Conservation (phyloP, 441 rosid genomes). For the Euphorbia schlechtendalii region DNA sequence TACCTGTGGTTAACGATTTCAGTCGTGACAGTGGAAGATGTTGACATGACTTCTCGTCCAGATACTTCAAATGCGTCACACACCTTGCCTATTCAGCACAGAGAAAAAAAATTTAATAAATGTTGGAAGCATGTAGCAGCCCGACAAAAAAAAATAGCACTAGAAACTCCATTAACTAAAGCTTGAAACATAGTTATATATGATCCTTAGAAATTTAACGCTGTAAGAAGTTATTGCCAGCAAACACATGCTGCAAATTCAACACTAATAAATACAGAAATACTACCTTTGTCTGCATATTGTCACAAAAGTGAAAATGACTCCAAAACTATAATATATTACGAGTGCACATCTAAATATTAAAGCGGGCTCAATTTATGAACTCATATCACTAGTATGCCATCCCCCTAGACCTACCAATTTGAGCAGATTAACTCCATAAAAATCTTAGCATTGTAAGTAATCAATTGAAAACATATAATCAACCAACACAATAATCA, state of each 20-base stretch:
- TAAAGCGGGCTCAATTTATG: background rate
- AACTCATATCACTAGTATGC: background rate
- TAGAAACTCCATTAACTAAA: background rate
- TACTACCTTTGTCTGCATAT: background rate
- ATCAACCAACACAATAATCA: background rate
- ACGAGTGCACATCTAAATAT: background rate
- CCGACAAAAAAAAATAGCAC: background rate
- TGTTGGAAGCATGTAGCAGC: background rate
- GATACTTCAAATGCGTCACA: slow-evolving; percentile 50
- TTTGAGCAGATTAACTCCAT: background rate
- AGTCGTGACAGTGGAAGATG: slow-evolving; percentile 45
- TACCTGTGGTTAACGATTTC: slow-evolving; percentile 40
- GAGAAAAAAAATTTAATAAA: background rate
- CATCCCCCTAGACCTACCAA: background rate
- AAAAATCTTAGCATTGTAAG: background rate
- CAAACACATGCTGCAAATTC: background rate
- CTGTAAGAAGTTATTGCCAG: background rate
- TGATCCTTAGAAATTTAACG: background rate
- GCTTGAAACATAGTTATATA: background rate
- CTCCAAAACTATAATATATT: background rate
- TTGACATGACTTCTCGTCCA: slow-evolving; percentile 45
- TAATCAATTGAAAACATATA: background rate
- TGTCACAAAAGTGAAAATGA: background rate
- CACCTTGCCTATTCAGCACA: slow-evolving; percentile 29
- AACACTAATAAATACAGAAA: background rate